Percentiles rank a stretch among this genome's conserved stretches.
Evolutionary conservation across 1,139 yeast species (phyloP).

Genomic region (Zygoascus meyerae): DNA sequence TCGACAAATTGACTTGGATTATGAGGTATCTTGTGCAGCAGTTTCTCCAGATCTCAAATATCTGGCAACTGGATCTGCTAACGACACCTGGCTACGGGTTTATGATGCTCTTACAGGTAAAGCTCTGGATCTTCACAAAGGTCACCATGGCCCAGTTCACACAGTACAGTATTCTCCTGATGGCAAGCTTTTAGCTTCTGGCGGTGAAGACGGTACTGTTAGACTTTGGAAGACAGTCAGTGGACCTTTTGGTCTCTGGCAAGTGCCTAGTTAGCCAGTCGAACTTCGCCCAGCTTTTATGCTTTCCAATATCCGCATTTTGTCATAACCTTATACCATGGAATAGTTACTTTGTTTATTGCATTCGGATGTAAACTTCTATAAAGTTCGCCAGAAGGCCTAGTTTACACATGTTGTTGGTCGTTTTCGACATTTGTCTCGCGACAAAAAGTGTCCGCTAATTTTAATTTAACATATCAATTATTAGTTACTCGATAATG

Average conservation of each 20-base stretch:
- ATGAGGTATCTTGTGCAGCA: constrained; percentile 30
- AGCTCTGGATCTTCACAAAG: constrained; percentile 29
- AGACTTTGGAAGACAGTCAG: constrained; percentile 48
- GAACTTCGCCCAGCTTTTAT: neutral
- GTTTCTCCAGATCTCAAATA: constrained; percentile 22
- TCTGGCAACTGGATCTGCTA: constrained; percentile 31
- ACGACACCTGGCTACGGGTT: constrained; percentile 35
- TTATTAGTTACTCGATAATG: neutral
- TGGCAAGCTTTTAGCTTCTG: constrained; percentile 47
- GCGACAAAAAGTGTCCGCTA: neutral
- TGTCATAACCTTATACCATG: neutral
- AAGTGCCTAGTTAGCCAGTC: neutral
- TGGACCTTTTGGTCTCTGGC: constrained; percentile 36
- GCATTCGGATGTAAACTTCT: neutral
- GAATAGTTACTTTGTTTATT: neutral
- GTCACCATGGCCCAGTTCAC: constrained; percentile 39
- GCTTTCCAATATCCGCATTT: neutral
- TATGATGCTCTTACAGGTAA: constrained; percentile 30
- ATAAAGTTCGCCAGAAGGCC: too few relatives aligned
- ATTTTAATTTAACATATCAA: neutral
- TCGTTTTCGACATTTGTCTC: too few relatives aligned
- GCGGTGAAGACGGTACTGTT: constrained; percentile 65
- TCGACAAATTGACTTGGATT: constrained; percentile 26
- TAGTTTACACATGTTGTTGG: too few relatives aligned
- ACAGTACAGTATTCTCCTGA: constrained; percentile 35